Evolutionary conservation across 2,329 filamentous ascomycete genomes (phyloP).

Genomic region (Orbilia blumenaviensis): DNA sequence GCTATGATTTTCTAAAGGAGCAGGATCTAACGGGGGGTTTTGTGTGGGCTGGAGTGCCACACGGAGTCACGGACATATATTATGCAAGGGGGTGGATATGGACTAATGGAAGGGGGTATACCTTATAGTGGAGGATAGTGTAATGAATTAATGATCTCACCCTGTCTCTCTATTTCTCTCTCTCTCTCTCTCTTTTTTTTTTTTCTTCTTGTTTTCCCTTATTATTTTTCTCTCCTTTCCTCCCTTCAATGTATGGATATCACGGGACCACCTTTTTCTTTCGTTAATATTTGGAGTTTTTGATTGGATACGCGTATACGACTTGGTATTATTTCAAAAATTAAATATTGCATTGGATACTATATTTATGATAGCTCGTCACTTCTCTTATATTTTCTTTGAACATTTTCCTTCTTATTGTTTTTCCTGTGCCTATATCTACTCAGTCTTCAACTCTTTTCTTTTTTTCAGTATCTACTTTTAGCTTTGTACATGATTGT

Average conservation of each 20-base stretch:
- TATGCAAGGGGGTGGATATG: background rate
- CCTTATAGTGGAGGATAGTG: background rate
- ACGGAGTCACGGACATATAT: conserved; percentile 14
- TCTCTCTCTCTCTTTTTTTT: background rate
- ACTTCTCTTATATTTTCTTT: background rate
- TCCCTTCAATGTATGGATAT: background rate
- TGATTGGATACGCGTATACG: background rate
- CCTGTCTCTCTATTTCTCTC: background rate
- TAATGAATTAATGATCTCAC: conserved; percentile 36
- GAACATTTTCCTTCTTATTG: no score
- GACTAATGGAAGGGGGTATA: background rate
- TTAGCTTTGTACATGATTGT: background rate
- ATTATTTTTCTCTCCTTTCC: background rate
- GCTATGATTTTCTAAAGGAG: conserved; percentile 28
- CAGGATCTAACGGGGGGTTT: no score
- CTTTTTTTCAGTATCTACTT: no score
- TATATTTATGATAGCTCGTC: background rate
- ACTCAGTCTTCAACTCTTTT: no score
- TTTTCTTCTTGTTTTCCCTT: background rate
- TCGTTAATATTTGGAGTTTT: background rate
- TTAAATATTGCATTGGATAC: no score
- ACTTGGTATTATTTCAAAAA: background rate
- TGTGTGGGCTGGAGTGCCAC: background rate
- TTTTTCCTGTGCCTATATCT: no score
- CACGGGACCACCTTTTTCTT: conserved; percentile 6